Evolutionary conservation across 2,329 filamentous ascomycete species (phyloP).

Genomic region (Fulvia fulva): DNA sequence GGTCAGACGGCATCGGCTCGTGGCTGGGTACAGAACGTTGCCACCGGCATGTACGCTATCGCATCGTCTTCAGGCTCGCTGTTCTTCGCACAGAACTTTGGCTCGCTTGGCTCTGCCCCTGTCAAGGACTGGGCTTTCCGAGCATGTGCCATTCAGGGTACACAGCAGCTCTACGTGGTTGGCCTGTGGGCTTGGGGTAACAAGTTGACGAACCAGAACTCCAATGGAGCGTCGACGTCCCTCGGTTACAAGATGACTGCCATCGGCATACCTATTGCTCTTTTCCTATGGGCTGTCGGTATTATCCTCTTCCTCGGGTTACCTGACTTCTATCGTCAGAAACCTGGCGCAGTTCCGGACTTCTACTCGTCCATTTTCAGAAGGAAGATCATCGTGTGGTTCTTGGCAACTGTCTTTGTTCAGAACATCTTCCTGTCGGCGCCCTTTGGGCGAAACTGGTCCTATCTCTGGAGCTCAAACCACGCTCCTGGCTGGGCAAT

Average conservation of each 20-base stretch:
- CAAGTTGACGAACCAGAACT: conserved; percentile 46
- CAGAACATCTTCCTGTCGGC: conserved; percentile 66
- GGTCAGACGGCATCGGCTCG: conserved; percentile 38
- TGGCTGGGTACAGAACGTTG: conserved; percentile 58
- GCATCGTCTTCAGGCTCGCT: conserved; percentile 61
- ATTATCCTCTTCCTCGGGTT: conserved; percentile 57
- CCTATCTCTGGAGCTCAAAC: conserved; percentile 57
- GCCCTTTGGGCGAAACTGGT: conserved; percentile 65
- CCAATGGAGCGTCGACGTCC: conserved; percentile 37
- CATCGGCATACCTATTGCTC: conserved; percentile 55
- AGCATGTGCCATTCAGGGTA: conserved; percentile 63
- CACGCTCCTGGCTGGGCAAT: conserved; percentile 56
- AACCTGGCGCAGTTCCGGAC: conserved; percentile 59
- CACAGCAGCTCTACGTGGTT: conserved; percentile 62
- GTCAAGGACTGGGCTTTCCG: conserved; percentile 65
- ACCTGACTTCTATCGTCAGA: conserved; percentile 63
- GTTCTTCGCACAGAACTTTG: conserved; percentile 64
- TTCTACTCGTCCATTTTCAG: conserved; percentile 61
- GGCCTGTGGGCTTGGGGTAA: conserved; percentile 66
- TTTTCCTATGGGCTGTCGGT: conserved; percentile 56
- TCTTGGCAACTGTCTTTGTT: conserved; percentile 59
- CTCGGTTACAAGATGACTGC: conserved; percentile 37
- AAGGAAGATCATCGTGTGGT: conserved; percentile 64
- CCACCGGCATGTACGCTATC: conserved; percentile 58
- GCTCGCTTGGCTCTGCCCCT: conserved; percentile 50